These are phyloP conservation scores for Cercospora citrullina DNA, from an alignment of 2,329 filamentous ascomycete genomes.

Conservation along the genomic window DNA sequence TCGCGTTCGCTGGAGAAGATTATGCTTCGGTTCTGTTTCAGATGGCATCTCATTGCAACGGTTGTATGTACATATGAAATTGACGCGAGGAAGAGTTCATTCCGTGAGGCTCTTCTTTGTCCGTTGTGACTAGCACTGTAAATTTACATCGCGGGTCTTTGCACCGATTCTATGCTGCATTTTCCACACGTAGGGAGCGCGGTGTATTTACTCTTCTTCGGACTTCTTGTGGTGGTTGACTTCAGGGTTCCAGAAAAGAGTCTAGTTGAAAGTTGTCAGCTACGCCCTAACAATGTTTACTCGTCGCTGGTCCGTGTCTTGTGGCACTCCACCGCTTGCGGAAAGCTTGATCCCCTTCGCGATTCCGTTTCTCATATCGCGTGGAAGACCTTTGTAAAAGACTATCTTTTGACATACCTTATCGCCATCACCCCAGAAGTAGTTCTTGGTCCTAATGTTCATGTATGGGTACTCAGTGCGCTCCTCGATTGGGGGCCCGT, in stretches of 20 bases:
- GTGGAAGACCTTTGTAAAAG: neutral
- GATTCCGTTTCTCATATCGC: neutral
- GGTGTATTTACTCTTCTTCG: neutral
- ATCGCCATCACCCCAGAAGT: slow-evolving; percentile 90
- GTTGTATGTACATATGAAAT: neutral
- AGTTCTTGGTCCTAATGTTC: slow-evolving; percentile 98
- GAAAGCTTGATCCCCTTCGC: neutral
- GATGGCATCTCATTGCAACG: neutral
- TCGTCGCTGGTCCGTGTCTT: neutral
- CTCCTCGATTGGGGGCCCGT: slow-evolving; percentile 86
- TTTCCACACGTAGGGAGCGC: neutral
- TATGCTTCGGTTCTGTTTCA: neutral
- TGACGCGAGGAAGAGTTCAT: neutral
- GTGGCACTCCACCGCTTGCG: neutral
- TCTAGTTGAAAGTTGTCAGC: slow-evolving; percentile 37
- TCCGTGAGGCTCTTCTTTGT: neutral
- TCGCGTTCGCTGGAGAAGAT: neutral
- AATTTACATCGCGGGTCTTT: neutral
- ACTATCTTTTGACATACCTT: slow-evolving; percentile 62
- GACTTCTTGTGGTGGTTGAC: slow-evolving; percentile 80
- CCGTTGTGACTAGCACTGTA: neutral
- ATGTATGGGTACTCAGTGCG: slow-evolving; percentile 92
- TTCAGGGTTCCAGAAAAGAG: slow-evolving; percentile 76
- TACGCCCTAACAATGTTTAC: slow-evolving; percentile 2
- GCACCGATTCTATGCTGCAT: neutral